Percentiles rank a stretch among this genome's conserved stretches.
Conservation (phyloP, 192 early-diverging fungal species). For the Spinellus fusiger region DNA sequence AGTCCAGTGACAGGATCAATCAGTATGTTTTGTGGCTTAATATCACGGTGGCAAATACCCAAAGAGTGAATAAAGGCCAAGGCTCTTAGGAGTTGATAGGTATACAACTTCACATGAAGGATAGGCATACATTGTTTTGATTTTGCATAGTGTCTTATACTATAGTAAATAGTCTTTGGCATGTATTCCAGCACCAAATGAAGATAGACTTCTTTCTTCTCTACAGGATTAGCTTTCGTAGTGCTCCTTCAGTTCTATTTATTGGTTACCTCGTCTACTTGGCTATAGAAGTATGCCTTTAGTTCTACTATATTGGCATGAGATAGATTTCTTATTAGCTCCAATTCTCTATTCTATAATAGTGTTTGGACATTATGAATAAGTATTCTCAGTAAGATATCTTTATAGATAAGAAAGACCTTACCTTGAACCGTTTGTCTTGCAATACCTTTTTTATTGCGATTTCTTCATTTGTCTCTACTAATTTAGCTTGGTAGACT, state of each 20-base stretch:
- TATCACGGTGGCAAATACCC: constrained; percentile 98
- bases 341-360: constrained; percentile 73
- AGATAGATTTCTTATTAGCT: constrained; percentile 83
- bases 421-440: constrained; percentile 92
- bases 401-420: not conserved
- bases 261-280: constrained; percentile 70
- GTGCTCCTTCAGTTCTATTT: not conserved
- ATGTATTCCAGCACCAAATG: constrained; percentile 94
- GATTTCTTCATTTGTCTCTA: constrained; percentile 67
- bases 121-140: constrained; percentile 91
- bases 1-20: constrained; percentile 85
- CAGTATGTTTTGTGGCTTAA: constrained; percentile 98
- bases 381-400: not conserved
- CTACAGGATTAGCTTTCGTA: not conserved
- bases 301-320: constrained; percentile 93
- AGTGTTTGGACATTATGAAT: not conserved
- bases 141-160: constrained; percentile 85
- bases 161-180: constrained; percentile 94
- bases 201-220: constrained; percentile 92
- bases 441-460: constrained; percentile 97
- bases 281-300: constrained; percentile 89
- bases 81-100: constrained; percentile 96
- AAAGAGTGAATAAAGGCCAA: constrained; percentile 96
- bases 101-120: constrained; percentile 92
- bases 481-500: constrained; percentile 89